phyloP scores from a whole-genome alignment of 192 early-diverging fungal genomes.

The Podila horticola region DNA sequence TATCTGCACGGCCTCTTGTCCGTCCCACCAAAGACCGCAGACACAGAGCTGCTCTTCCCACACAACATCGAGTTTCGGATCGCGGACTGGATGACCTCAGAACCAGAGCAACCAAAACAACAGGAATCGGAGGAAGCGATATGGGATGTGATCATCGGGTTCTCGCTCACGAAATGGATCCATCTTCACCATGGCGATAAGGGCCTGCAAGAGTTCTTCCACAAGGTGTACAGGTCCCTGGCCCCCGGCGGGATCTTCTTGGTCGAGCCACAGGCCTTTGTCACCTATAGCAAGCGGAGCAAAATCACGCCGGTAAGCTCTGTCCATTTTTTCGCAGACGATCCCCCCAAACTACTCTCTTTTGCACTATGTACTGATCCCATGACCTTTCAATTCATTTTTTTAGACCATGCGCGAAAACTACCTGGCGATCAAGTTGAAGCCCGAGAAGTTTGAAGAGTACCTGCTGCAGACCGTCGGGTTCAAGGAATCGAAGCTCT shows the following conservation, averaged over 20 bases:
- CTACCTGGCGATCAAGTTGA: constrained; percentile 53
- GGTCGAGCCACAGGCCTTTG: constrained; percentile 75
- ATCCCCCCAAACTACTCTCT: no score
- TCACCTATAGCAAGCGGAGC: constrained; percentile 62
- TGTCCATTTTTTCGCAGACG: no score
- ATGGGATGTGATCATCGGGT: constrained; percentile 75
- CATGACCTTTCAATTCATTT: neutral
- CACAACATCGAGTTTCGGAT: constrained; percentile 68
- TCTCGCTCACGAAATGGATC: constrained; percentile 86
- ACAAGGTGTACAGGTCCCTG: constrained; percentile 67
- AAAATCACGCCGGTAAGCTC: constrained; percentile 53
- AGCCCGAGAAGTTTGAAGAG: constrained; percentile 52
- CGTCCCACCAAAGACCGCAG: constrained; percentile 13
- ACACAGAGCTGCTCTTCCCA: constrained; percentile 57
- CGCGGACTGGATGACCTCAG: constrained; percentile 65
- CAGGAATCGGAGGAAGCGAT: neutral
- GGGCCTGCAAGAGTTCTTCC: constrained; percentile 74
- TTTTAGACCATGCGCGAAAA: constrained; percentile 35
- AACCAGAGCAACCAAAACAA: neutral
- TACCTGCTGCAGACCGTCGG: constrained; percentile 54
- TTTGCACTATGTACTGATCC: neutral
- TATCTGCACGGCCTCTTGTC: constrained; percentile 26
- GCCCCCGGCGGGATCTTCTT: constrained; percentile 70
- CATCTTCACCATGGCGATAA: constrained; percentile 79
- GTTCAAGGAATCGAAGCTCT: constrained; percentile 32